Evolutionary conservation across 2,329 filamentous ascomycete species (phyloP).

Genomic region (Ophiostoma sp.): DNA sequence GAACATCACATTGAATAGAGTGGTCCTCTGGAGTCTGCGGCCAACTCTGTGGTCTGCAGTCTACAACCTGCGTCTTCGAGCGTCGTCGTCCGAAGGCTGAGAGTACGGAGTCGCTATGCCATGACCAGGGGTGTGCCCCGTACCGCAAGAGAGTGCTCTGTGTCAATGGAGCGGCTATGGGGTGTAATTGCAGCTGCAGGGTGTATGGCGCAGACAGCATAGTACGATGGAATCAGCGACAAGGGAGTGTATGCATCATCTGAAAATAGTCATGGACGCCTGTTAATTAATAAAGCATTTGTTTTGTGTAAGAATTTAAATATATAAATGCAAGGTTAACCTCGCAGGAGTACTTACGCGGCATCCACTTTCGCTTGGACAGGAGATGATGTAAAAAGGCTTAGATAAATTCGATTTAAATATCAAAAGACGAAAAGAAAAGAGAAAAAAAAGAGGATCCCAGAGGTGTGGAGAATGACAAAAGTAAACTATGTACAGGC

Average conservation of each 20-base stretch:
- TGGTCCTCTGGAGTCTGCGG: neutral
- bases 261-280: neutral
- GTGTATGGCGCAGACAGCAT: neutral
- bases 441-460: neutral
- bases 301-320: constrained; percentile 9
- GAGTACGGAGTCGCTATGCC: constrained; percentile 5
- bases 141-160: neutral
- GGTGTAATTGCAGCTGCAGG: neutral
- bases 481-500: neutral
- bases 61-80: neutral
- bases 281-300: neutral
- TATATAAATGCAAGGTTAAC: neutral
- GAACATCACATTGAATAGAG: constrained; percentile 2
- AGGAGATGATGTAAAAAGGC: neutral
- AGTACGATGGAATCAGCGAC: neutral
- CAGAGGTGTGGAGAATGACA: neutral
- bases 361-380: constrained; percentile 10
- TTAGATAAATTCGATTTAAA: neutral
- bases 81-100: constrained; percentile 9
- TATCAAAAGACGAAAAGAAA: neutral
- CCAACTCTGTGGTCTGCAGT: neutral
- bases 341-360: constrained; percentile 9
- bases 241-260: constrained; percentile 9
- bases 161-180: neutral
- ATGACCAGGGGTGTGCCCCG: neutral